phyloP scores from a whole-genome alignment of 164 flowering plant genomes.

The Magnolia kwangsiensis region DNA sequence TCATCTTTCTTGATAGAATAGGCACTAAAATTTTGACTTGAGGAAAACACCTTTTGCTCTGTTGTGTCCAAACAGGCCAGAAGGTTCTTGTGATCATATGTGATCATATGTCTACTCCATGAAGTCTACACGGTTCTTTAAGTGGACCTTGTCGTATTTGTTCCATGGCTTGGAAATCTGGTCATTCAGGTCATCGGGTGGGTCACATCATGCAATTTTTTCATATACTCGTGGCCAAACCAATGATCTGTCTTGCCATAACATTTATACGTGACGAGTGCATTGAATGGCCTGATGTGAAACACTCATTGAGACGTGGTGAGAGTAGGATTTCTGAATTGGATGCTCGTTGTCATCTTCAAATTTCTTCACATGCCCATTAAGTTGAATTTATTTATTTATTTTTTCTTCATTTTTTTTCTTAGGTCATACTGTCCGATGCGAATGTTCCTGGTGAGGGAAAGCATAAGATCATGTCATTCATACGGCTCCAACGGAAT shows the following conservation, averaged over 20 bases:
- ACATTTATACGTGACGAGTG: neutral
- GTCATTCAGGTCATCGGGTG: too few species aligned
- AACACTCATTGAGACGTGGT: neutral
- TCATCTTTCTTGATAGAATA: too few species aligned
- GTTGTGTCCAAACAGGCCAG: too few species aligned
- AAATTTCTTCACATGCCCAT: neutral
- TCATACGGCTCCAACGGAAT: conserved; percentile 37
- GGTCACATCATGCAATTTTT: too few species aligned
- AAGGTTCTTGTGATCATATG: too few species aligned
- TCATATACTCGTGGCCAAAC: neutral
- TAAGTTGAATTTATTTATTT: neutral
- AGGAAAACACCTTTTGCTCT: too few species aligned
- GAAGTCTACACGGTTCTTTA: too few species aligned
- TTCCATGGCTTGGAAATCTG: too few species aligned
- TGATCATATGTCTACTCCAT: too few species aligned
- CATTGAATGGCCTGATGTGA: neutral
- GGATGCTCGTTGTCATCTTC: neutral
- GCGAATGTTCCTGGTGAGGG: conserved; percentile 63
- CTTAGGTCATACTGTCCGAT: conserved; percentile 50
- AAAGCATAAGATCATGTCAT: conserved; percentile 53
- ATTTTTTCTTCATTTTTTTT: too few species aligned
- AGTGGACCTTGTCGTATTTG: too few species aligned
- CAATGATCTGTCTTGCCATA: neutral
- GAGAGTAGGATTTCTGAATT: neutral
- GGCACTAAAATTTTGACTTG: too few species aligned